Evolutionary conservation across 208 protist species (phyloP), one percentile per base, ranked within the genome.

Genomic region (Acanthamoeba lenticulata): DNA sequence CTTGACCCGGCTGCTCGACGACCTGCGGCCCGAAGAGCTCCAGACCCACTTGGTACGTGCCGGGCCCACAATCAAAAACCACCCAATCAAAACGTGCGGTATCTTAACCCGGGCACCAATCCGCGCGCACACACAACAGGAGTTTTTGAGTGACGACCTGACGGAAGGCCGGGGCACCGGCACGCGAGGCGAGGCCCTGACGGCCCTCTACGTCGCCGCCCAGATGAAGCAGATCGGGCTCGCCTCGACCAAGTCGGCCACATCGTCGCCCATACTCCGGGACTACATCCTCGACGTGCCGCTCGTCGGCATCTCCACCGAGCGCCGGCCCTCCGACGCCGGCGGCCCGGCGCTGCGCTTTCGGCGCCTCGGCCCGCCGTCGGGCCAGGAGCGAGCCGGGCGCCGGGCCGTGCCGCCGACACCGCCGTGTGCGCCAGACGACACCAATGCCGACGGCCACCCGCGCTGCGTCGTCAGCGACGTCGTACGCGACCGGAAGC

Each of bases 121-220:
- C 0, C 21, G 4, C 21, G 47, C 21, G 1, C 2, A 55, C 47
- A 24, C 21, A 19, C 15, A 19, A 52, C 72, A 83, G 72, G 72
- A 83, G 32, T 83, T 49, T 49, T n/a, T 83, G 21, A 83, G 72
- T 38, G 72, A 83, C 21, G 72, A 83, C 29, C 72, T 83, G 40
- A 83, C 49, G 72, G 72, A 83, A n/a, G 72, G 72, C 13, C 34
- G 72, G 27, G 72, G 72, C 34, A 83, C 72, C 6, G 72, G 72
- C 42, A 52, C 72, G 4, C 34, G 72, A 44, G 72, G 72, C 5
- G 72, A 83, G 29, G 72, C 49, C 6, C 9, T 83, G 74, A 40
- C 74, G 13, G 49, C 74, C n/a, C 24, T 83, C 38, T 83, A 83
- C 40, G 49, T 83, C 45, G 74, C 74, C 9, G 17, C 74, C 17